Conservation (phyloP, 106 monocot species). For the Apostasia ramifera region DNA sequence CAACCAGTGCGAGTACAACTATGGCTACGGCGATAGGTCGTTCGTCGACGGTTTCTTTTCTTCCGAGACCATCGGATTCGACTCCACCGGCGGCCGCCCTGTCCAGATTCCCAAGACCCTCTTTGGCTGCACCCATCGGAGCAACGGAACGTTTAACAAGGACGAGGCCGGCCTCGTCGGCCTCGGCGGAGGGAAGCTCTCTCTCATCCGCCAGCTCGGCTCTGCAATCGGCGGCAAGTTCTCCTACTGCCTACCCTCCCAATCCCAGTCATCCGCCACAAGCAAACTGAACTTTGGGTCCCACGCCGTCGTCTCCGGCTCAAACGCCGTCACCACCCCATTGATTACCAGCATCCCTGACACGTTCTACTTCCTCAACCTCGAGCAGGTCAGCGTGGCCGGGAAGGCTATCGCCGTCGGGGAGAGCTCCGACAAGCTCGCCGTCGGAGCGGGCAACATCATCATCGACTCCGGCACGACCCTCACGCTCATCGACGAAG, state of each 20-base stretch:
- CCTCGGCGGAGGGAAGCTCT: conserved; percentile 32
- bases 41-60: conserved; percentile 22
- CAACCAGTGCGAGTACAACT: background rate
- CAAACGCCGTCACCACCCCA: conserved; percentile 13
- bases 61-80: conserved; percentile 30
- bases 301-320: background rate
- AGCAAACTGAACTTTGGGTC: conserved; percentile 30
- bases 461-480: conserved; percentile 46
- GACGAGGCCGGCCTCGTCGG: conserved; percentile 28
- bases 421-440: background rate
- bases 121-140: conserved; percentile 31
- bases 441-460: conserved; percentile 5
- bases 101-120: background rate
- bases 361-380: conserved; percentile 25
- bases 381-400: conserved; percentile 20
- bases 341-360: background rate
- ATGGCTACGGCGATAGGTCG: conserved; percentile 26
- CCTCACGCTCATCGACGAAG: conserved; percentile 16
- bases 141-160: conserved; percentile 14
- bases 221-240: conserved; percentile 21
- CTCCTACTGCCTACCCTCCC: conserved; percentile 37
- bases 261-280: background rate
- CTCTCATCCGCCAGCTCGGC: conserved; percentile 39
- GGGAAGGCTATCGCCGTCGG: background rate
- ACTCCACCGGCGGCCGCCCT: background rate